Conservation (phyloP, 495 filamentous ascomycete species). For the Penicillium desertorum region DNA sequence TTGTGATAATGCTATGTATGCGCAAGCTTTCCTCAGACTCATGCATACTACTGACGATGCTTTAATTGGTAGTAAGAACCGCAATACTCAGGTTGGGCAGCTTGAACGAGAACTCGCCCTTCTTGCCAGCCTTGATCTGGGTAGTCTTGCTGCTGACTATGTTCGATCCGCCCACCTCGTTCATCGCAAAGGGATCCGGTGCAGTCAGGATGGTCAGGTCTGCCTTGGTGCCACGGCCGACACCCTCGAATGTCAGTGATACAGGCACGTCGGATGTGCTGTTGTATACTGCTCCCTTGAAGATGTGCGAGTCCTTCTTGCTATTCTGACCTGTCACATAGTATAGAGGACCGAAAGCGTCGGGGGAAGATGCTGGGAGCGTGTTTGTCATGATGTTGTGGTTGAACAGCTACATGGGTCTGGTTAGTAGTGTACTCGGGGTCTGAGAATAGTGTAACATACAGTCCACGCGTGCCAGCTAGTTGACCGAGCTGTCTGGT, state of each 20-base stretch:
- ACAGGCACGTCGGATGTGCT: slow-evolving; percentile 51
- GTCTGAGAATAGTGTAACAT: slow-evolving; percentile 3
- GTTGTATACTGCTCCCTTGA: slow-evolving; percentile 70
- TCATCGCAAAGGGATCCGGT: slow-evolving; percentile 41
- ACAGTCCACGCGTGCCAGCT: slow-evolving; percentile 44
- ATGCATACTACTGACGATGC: neutral
- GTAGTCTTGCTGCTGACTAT: slow-evolving; percentile 46
- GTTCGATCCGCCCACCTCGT: slow-evolving; percentile 39
- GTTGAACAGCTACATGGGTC: slow-evolving; percentile 38
- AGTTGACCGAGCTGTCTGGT: slow-evolving; percentile 41
- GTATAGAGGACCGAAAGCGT: slow-evolving; percentile 45
- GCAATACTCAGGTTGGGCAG: slow-evolving; percentile 54
- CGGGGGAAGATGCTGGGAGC: slow-evolving; percentile 41
- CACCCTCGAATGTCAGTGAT: slow-evolving; percentile 54
- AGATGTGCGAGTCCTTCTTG: slow-evolving; percentile 40
- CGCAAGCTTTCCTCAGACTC: neutral
- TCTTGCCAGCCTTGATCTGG: slow-evolving; percentile 43
- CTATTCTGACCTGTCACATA: slow-evolving; percentile 40
- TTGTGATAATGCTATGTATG: neutral
- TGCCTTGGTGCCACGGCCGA: slow-evolving; percentile 44
- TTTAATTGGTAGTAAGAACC: slow-evolving; percentile 40
- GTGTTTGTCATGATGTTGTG: slow-evolving; percentile 42
- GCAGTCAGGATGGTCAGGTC: slow-evolving; percentile 60
- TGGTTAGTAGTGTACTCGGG: neutral
- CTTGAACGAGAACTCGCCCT: slow-evolving; percentile 49